Evolutionary conservation across 2,329 filamentous ascomycete genomes (phyloP), one percentile per base, ranked within the genome.

Genomic region (Rhynchosporium secalis): DNA sequence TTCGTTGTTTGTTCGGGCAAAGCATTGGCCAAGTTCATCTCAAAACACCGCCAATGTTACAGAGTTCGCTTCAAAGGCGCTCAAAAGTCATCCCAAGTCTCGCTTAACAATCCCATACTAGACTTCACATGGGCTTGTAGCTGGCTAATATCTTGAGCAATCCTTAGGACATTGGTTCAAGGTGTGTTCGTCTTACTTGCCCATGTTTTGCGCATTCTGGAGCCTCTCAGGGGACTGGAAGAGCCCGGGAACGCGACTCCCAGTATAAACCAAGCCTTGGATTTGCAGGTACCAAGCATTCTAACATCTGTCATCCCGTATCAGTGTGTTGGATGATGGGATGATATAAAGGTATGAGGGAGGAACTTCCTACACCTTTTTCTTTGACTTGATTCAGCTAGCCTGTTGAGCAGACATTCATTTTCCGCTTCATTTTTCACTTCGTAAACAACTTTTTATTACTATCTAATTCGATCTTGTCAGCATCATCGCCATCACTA

Each of bases 1-100:
- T 38, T 38, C 33, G n/a, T 9, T 26, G 15, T 40, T 52, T n/a
- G 33, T 36, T 13, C 2, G 38, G n/a, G 40, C 9, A 33, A 40
- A 54, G 54, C 54, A 56, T 56, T 45, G 54, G 54, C 54, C 54
- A 56, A 56, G 54, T 46, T 12, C 31, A 36, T 20, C 9, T 36
- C 41, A 28, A 45, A 31, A 56, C 54, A 46, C 28, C 31, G 54
- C 54, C 54, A 56, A 56, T 56, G 54, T 56, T 56, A 56, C 54
- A 56, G 54, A 56, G 15, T 46, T 12, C 43, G 26, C 31, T 46
- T 9, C 40, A 12, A 10, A 9, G 13, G 28, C 6, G 26, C 4
- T 8, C 40, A 31, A 28, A 31, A 5, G 33, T 36, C 33, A 5
- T 36, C 33, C 33, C 33, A 36, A 36, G 33, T 10, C 40, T 56